Conservation (phyloP, 129 eudicot species). For the Ambrosia artemisiifolia region DNA sequence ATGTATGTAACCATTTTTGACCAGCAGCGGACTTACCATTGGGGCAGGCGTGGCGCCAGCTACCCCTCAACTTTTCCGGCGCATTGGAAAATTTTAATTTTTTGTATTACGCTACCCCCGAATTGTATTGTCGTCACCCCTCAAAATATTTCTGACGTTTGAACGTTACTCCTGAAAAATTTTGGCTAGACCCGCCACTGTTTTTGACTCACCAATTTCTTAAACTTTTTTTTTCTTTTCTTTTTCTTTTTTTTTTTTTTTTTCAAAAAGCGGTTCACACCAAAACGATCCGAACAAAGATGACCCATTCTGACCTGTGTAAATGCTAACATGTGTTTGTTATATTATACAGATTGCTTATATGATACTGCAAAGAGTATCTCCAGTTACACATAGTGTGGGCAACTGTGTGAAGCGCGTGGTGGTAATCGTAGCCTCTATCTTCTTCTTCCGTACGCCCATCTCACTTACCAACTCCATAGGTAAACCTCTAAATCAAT, state of each 20-base stretch:
- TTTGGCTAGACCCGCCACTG: no score
- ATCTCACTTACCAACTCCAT: conserved; percentile 71
- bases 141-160: no score
- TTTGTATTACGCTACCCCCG: no score
- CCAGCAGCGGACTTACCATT: no score
- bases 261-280: neutral
- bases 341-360: conserved; percentile 70
- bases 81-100: no score
- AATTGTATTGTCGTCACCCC: no score
- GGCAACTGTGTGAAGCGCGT: conserved; percentile 98
- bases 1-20: no score
- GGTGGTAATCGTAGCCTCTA: conserved; percentile 83
- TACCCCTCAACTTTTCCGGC: no score
- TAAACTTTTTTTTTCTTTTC: neutral
- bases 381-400: conserved; percentile 92
- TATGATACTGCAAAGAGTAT: conserved; percentile 92
- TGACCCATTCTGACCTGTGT: neutral
- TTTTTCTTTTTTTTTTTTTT: neutral
- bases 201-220: neutral
- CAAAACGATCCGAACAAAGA: neutral
- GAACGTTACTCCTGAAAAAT: no score
- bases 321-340: conserved; percentile 22
- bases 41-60: no score
- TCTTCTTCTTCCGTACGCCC: conserved; percentile 90
- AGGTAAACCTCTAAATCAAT: conserved; percentile 34